Base-by-base conservation (phyloP, 768 basidiomycete species). In the Mycena latifolia region DNA sequence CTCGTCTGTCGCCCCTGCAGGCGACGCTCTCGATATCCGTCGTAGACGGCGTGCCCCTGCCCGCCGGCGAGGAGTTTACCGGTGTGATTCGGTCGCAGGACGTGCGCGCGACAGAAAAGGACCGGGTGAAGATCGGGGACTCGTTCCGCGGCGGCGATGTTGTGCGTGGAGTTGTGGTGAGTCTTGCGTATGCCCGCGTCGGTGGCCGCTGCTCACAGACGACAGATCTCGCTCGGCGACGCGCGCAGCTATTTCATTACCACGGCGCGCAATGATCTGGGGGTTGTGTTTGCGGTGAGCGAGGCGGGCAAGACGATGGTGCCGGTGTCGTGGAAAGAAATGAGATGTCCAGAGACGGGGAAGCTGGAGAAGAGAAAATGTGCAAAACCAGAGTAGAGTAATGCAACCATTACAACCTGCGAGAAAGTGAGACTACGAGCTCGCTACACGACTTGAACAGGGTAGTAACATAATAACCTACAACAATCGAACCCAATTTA, bases 121-220 rank as follows among this genome's bases (percentile, higher is more conserved):
- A 96, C 80, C 89, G 88, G 71, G 87, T 96, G 63, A 95, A 92
- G 79, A 92, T 96, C 65, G 89, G 90, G 33, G 93, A 95, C 71
- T 97, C 94, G 73, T 98, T 97, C 77, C 85, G 95, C 27, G 93
- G 94, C 0, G 95, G 96, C 17, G 95, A 98, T 74, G 92, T 96
- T 54, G 91, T 98, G 33, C 88, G 91, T 64, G 94, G 93, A 17
- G 75, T 92, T 41, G 94, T 97, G 72, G 95, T 96, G 75, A 75
- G 91, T 83, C 24, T 15, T 28, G 27, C 37, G 45, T n/a, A n/a
- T n/a, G n/a, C n/a, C n/a, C 46, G 22, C 9, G 25, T 25, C 5
- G 17, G 15, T 55, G 43, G 22, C 0, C 28, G 6, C 47, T 58
- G 24, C 33, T 65, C 31, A 61, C 29, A 41, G 15, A 20, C 15